Conservation (phyloP, 805 yeast genomes). For the Metschnikowia similis region DNA sequence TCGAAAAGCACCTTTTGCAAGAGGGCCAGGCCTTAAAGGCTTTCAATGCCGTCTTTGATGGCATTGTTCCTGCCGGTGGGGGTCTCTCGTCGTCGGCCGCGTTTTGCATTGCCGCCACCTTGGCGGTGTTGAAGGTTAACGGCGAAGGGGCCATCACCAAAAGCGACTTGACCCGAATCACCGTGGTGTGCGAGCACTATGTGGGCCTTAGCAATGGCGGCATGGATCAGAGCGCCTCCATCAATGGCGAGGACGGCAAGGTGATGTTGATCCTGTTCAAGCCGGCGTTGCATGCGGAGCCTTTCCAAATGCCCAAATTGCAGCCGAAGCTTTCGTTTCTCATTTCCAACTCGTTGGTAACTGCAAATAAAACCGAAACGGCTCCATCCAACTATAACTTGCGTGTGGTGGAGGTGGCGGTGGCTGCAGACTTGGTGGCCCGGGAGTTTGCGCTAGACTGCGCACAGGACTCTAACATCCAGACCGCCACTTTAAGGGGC, state of each 20-base stretch:
- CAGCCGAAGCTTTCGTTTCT: conserved; percentile 47
- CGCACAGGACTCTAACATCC: conserved; percentile 46
- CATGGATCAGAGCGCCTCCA: conserved; percentile 72
- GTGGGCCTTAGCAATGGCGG: conserved; percentile 79
- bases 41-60: conserved; percentile 51
- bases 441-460: conserved; percentile 40
- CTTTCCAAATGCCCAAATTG: conserved; percentile 50
- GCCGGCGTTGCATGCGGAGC: conserved; percentile 52
- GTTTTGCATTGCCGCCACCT: conserved; percentile 59
- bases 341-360: conserved; percentile 59
- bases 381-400: conserved; percentile 67
- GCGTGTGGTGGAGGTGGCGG: conserved; percentile 66
- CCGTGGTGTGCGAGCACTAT: conserved; percentile 64
- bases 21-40: conserved; percentile 35
- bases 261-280: conserved; percentile 58
- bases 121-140: conserved; percentile 53
- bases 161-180: conserved; percentile 51
- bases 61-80: conserved; percentile 68
- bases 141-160: conserved; percentile 43
- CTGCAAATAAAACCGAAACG: conserved; percentile 63
- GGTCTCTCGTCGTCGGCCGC: conserved; percentile 74
- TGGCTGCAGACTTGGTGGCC: conserved; percentile 62
- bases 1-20: conserved; percentile 26
- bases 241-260: conserved; percentile 56
- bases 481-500: conserved; percentile 61